A percentile compares a stretch with the other conserved stretches of the same genome.
Evolutionary conservation across 2,329 filamentous ascomycete species (phyloP).

Genomic region (Epichloe bromicola): DNA sequence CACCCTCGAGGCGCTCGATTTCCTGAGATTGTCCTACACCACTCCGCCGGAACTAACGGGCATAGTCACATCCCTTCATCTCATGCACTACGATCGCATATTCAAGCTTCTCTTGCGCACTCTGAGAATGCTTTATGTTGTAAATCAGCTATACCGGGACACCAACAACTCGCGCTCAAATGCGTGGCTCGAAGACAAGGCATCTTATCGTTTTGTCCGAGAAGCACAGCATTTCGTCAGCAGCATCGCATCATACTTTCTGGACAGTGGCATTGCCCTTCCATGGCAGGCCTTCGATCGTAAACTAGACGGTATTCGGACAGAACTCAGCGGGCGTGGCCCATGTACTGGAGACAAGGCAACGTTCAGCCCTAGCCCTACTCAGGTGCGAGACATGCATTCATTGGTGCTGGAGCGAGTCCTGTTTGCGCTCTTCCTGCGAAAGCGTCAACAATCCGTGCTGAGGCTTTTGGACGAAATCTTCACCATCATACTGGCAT

Average conservation of each 20-base stretch:
- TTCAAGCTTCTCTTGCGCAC: slow-evolving; percentile 71
- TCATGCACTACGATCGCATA: slow-evolving; percentile 73
- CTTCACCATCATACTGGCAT: slow-evolving; percentile 58
- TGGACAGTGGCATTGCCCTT: slow-evolving; percentile 60
- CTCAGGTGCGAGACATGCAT: slow-evolving; percentile 55
- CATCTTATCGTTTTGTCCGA: slow-evolving; percentile 48
- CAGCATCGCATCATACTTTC: slow-evolving; percentile 61
- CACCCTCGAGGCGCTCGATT: slow-evolving; percentile 82
- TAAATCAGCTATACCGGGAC: slow-evolving; percentile 50
- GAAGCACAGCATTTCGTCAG: slow-evolving; percentile 73
- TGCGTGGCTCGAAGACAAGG: slow-evolving; percentile 23
- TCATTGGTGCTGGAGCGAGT: slow-evolving; percentile 64
- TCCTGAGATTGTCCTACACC: slow-evolving; percentile 76
- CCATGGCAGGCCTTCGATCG: slow-evolving; percentile 61
- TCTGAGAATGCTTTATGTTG: slow-evolving; percentile 65
- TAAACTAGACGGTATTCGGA: slow-evolving; percentile 52
- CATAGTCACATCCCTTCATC: slow-evolving; percentile 56
- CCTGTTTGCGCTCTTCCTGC: slow-evolving; percentile 57
- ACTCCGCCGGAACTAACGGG: slow-evolving; percentile 57
- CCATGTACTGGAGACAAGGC: slow-evolving; percentile 20
- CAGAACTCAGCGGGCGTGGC: slow-evolving; percentile 33
- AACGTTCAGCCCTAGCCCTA: slow-evolving; percentile 50
- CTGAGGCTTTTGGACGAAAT: slow-evolving; percentile 64
- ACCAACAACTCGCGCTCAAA: slow-evolving; percentile 30
- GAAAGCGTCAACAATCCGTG: slow-evolving; percentile 62